phyloP scores from a whole-genome alignment of 1,284 basidiomycete species.

The Apiotrichum sp. region DNA sequence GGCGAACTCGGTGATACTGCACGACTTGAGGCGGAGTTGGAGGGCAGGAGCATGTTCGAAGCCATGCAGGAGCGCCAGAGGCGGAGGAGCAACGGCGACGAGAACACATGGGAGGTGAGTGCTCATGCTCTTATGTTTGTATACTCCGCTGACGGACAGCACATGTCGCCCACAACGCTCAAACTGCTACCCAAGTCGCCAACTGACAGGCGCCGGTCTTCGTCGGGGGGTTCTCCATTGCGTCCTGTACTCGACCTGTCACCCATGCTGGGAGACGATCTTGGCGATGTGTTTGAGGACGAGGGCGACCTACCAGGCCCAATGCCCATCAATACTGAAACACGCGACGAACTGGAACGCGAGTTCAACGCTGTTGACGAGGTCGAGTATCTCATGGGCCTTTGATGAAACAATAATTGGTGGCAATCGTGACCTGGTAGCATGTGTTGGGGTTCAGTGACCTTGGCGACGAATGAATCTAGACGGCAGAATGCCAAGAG shows the following conservation, averaged over 20 bases:
- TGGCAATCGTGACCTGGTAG: conserved; percentile 18
- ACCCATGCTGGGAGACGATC: conserved; percentile 58
- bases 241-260: conserved; percentile 70
- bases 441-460: too few species aligned
- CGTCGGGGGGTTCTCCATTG: conserved; percentile 64
- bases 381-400: conserved; percentile 35
- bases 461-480: too few species aligned
- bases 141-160: conserved; percentile 52
- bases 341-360: conserved; percentile 41
- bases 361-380: conserved; percentile 44
- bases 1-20: conserved; percentile 75
- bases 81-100: conserved; percentile 44
- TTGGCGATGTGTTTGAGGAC: conserved; percentile 56
- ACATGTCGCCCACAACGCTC: conserved; percentile 90
- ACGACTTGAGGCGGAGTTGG: conserved; percentile 48
- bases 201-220: conserved; percentile 56
- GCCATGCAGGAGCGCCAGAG: conserved; percentile 49
- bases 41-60: conserved; percentile 53
- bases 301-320: conserved; percentile 64
- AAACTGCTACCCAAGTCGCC: conserved; percentile 82
- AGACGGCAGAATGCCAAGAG: too few species aligned
- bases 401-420: neutral
- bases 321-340: conserved; percentile 53
- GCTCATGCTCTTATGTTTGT: neutral
- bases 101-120: conserved; percentile 89